Conservation (phyloP, 441 rosid species). For the Lepidium campestre region DNA sequence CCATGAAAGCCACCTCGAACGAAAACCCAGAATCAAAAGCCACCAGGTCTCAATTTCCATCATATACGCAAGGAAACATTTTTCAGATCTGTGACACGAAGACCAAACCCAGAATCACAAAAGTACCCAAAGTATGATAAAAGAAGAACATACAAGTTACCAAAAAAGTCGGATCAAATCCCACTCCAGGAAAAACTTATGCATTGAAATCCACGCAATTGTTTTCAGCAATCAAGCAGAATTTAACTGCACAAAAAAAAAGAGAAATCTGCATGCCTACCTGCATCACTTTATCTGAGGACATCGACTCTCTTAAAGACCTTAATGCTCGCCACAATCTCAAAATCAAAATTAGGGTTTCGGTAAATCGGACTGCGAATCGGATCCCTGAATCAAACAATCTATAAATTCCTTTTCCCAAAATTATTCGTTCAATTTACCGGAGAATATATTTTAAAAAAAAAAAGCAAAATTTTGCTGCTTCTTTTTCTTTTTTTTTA, state of each 20-base stretch:
- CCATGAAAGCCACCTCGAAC: constrained; percentile 69
- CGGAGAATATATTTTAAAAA: background rate
- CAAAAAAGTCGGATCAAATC: constrained; percentile 25
- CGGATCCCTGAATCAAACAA: constrained; percentile 37
- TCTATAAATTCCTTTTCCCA: constrained; percentile 18
- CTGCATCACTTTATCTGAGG: constrained; percentile 35
- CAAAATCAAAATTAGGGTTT: constrained; percentile 28
- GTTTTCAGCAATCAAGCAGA: constrained; percentile 10
- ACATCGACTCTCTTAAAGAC: constrained; percentile 30
- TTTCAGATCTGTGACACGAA: constrained; percentile 66
- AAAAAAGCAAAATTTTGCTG: constrained; percentile 8
- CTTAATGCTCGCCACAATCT: constrained; percentile 32
- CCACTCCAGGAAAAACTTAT: constrained; percentile 18
- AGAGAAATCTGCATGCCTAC: constrained; percentile 32
- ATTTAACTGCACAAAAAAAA: background rate
- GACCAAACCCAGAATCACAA: constrained; percentile 30
- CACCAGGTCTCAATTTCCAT: constrained; percentile 51
- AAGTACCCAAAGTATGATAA: constrained; percentile 14
- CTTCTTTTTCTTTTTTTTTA: constrained; percentile 24
- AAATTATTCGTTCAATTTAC: constrained; percentile 33
- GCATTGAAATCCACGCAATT: background rate
- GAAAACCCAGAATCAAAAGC: constrained; percentile 39
- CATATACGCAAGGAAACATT: constrained; percentile 34
- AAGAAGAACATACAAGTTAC: constrained; percentile 18
- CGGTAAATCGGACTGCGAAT: constrained; percentile 36